phyloP scores from a whole-genome alignment of 1,139 yeast species.

The Candida sojae region DNA sequence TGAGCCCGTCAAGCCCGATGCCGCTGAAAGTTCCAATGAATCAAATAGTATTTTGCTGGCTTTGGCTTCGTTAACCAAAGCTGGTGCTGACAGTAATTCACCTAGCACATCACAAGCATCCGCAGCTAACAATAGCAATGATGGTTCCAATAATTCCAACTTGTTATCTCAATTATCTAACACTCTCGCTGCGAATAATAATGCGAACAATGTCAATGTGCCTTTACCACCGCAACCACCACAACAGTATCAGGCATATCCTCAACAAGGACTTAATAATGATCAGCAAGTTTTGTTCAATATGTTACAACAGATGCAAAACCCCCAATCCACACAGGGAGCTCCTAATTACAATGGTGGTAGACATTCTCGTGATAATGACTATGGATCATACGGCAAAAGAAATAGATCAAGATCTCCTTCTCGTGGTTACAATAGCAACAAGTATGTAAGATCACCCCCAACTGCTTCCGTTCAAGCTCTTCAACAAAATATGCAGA shows the following conservation, averaged over 20 bases:
- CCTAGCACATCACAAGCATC: slow-evolving; percentile 17
- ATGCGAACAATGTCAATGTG: slow-evolving; percentile 14
- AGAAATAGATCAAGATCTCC: slow-evolving; percentile 64
- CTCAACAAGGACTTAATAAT: slow-evolving; percentile 20
- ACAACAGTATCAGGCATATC: slow-evolving; percentile 13
- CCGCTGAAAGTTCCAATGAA: slow-evolving; percentile 33
- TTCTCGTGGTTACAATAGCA: slow-evolving; percentile 25
- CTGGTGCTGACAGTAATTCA: slow-evolving; percentile 14
- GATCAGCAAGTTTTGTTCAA: slow-evolving; percentile 34
- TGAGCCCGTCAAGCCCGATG: slow-evolving; percentile 26
- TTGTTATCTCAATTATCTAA: slow-evolving; percentile 45
- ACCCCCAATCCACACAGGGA: slow-evolving; percentile 19
- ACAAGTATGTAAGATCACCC: slow-evolving; percentile 28
- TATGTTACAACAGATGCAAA: slow-evolving; percentile 49
- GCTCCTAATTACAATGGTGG: slow-evolving; percentile 22
- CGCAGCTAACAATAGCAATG: slow-evolving; percentile 10
- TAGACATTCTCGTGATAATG: slow-evolving; percentile 38
- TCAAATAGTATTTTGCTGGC: slow-evolving; percentile 66
- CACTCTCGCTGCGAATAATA: slow-evolving; percentile 25
- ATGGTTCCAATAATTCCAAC: slow-evolving; percentile 29
- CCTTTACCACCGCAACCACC: slow-evolving; percentile 13
- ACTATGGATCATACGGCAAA: slow-evolving; percentile 36
- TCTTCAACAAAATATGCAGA: slow-evolving; percentile 13
- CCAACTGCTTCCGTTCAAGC: slow-evolving; percentile 17
- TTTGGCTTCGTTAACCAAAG: slow-evolving; percentile 56